A percentile compares a stretch with the other conserved stretches of the same genome.
Conservation (phyloP, 2,329 filamentous ascomycete species). For the Colletotrichum tamarilloi region DNA sequence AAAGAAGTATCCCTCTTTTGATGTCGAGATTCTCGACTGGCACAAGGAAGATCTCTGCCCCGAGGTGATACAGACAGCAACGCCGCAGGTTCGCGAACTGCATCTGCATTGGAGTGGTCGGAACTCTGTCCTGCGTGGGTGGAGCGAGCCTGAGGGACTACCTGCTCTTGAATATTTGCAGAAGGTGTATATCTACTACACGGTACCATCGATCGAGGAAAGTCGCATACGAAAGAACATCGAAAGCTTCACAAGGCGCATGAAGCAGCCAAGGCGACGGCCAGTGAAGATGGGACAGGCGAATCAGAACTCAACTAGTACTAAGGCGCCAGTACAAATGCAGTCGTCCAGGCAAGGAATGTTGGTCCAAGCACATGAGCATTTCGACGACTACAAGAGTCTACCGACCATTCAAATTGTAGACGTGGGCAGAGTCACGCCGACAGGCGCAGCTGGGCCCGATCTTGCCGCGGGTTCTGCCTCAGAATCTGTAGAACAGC, state of each 20-base stretch:
- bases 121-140: slow-evolving; percentile 45
- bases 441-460: not conserved
- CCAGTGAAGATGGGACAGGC: not conserved
- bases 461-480: not conserved
- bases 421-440: not conserved
- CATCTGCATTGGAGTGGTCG: slow-evolving; percentile 46
- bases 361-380: not conserved
- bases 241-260: not conserved
- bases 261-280: not conserved
- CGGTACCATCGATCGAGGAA: not conserved
- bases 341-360: not conserved
- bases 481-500: not conserved
- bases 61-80: slow-evolving; percentile 33
- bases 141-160: slow-evolving; percentile 43
- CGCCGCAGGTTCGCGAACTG: slow-evolving; percentile 36
- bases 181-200: slow-evolving; percentile 37
- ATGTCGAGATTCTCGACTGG: slow-evolving; percentile 46
- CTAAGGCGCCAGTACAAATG: not conserved
- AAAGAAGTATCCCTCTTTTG: slow-evolving; percentile 26
- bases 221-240: not conserved
- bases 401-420: not conserved
- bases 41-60: slow-evolving; percentile 41
- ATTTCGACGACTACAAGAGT: not conserved
- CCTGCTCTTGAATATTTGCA: slow-evolving; percentile 39
- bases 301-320: not conserved